Conservation (phyloP, 2,329 filamentous ascomycete species). For the Claviceps paspali region DNA sequence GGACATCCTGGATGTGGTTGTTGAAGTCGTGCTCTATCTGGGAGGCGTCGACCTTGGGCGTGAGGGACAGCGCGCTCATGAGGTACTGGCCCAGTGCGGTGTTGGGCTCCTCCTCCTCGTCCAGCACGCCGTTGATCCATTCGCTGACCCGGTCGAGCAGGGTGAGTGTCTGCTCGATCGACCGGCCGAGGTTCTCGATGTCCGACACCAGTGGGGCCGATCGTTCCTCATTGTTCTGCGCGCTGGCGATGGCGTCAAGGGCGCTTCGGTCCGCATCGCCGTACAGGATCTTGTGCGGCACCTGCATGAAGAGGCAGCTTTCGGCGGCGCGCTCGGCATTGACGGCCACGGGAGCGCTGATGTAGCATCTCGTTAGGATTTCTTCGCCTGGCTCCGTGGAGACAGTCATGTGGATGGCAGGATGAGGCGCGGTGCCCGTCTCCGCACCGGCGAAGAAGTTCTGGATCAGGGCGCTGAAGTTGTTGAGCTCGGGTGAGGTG, state of each 20-base stretch:
- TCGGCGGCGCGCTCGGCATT: constrained; percentile 90
- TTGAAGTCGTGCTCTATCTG: constrained; percentile 98
- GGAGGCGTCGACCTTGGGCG: constrained; percentile 81
- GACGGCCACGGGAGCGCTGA: constrained; percentile 86
- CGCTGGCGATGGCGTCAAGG: constrained; percentile 70
- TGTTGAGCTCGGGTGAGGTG: constrained; percentile 91
- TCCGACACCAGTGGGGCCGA: constrained; percentile 64
- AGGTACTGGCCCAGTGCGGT: constrained; percentile 89
- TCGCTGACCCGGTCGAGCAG: constrained; percentile 83
- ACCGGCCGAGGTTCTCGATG: constrained; percentile 74
- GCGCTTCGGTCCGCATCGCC: constrained; percentile 52
- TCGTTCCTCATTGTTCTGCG: constrained; percentile 64
- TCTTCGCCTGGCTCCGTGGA: constrained; percentile 78
- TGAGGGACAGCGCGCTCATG: constrained; percentile 81
- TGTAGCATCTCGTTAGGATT: constrained; percentile 85
- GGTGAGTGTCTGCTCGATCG: constrained; percentile 73
- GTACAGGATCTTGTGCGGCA: constrained; percentile 88
- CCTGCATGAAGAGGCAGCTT: constrained; percentile 93
- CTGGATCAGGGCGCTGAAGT: constrained; percentile 90
- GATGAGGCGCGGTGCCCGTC: constrained; percentile 92
- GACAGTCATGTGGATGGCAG: constrained; percentile 93
- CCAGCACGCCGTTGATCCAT: constrained; percentile 85
- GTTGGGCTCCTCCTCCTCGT: constrained; percentile 81
- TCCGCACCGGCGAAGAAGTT: constrained; percentile 98
- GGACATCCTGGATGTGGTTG: constrained; percentile 97